Evolutionary conservation across 2,329 filamentous ascomycete species (phyloP), one percentile per base, ranked within the genome.

Genomic region (Botrytis fabae): DNA sequence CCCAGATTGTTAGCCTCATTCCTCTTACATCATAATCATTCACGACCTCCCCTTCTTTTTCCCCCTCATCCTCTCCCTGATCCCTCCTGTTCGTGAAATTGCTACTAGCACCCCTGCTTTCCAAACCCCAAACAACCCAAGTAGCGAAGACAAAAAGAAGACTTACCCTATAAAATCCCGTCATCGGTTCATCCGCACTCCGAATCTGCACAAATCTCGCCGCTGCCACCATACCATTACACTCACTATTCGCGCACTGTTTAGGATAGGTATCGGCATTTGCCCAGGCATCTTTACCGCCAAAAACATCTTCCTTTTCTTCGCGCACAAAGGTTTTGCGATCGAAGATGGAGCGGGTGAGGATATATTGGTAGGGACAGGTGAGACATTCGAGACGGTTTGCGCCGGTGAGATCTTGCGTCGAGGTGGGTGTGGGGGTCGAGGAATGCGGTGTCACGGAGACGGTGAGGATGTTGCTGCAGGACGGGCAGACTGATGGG

Each of bases 171-270:
- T 92, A 97, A 83, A 98, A 98, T 74, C 91, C 95, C 77, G 96
- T 99, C 93, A 97, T 98, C 74, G 96, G 96, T 86, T 99, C 96
- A 84, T 99, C 96, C 70, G 96, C 96, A 86, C 94, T 97, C 78
- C 96, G 91, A 84, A 98, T 98, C 87, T 99, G 96, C 78, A 98
- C 90, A 86, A 97, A 94, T 85, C 95, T 97, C 85, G 95, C 98
- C 76, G 95, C 97, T 5, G 96, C 96, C 84, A 94, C 90, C 74
- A 90, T 87, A 75, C 94, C 94, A 80, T 93, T 87, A 85, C 96
- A 99, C 73, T 87, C 87, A 59, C 94, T 90, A 75, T 90, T 90
- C 40, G 93, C 90, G 82, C 96, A 99, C 87, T 96, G 93, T 66
- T 92, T 92, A 73, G 88, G 86, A 44, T 90, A 90, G 86, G 94